Evolutionary conservation across 1,284 basidiomycete genomes (phyloP), one percentile per base, ranked within the genome.

Genomic region (Malassezia yamatoensis): DNA sequence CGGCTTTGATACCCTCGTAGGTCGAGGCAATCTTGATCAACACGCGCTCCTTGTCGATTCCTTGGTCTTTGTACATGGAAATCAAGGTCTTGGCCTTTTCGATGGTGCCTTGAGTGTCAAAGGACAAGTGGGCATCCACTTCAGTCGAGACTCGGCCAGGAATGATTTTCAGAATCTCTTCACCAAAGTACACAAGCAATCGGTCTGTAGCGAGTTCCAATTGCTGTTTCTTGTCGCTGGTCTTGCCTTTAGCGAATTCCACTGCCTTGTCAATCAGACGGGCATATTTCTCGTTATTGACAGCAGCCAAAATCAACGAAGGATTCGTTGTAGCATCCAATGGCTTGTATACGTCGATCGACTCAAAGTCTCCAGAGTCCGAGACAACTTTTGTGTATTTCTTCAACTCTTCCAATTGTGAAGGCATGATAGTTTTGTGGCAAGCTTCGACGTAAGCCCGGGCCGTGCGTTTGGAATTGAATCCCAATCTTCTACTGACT

Each of bases 11-110:
- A 79, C 93, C 94, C 79, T 96, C 93, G 88, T 89, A 99, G 50
- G 91, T 94, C 38, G 93, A 94, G 33, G 93, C 93, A 70, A 99
- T 94, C 82, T 98, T 98, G 85, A 98, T 96, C 70, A 98, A 81
- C 18, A 76, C 65, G 61, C 93, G 89, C 59, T 96, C 90, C 79
- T 88, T 89, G 76, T 83, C 80, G 78, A 98, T 83, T 62, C 93
- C 93, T 61, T 88, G 77, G 35, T 85, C 86, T 58, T 93, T 82
- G 82, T 99, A 99, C 61, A 98, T 85, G 36, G 83, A 83, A 72
- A 98, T 96, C 72, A 98, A 83, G 76, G 93, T 83, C 79, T 85
- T 62, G 47, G 74, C 74, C 83, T 93, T 94, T 63, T 81, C 82
- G 78, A 90, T 91, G 67, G 90, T 93, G 37, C 76, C 87, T 77